Percentiles rank a stretch among this genome's conserved stretches.
phyloP scores from a whole-genome alignment of 768 basidiomycete species.

The Lentinula boryana region DNA sequence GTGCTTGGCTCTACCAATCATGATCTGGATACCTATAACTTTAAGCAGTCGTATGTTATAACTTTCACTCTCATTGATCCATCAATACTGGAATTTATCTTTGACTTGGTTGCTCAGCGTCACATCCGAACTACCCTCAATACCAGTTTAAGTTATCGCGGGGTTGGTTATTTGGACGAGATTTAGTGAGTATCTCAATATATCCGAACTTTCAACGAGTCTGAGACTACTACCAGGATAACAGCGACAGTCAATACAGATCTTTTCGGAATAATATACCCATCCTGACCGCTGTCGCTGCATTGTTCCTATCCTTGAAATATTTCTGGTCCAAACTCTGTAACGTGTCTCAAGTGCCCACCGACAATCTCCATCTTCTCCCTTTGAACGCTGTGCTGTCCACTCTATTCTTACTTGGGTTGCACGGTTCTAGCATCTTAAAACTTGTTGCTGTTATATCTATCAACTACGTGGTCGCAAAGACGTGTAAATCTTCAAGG shows the following conservation, averaged over 20 bases:
- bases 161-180: constrained; percentile 81
- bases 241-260: constrained; percentile 87
- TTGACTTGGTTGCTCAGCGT: constrained; percentile 33
- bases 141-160: constrained; percentile 53
- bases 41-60: constrained; percentile 68
- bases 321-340: constrained; percentile 35
- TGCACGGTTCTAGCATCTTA: constrained; percentile 78
- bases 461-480: constrained; percentile 63
- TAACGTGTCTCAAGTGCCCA: constrained; percentile 12
- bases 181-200: constrained; percentile 51
- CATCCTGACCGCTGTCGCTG: constrained; percentile 41
- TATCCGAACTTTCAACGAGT: background rate
- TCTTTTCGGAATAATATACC: constrained; percentile 80
- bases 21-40: constrained; percentile 70
- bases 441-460: constrained; percentile 73
- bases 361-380: constrained; percentile 29
- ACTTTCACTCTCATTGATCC: background rate
- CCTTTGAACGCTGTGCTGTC: constrained; percentile 43
- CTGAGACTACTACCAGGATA: constrained; percentile 56
- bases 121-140: constrained; percentile 66
- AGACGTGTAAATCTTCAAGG: constrained; percentile 33
- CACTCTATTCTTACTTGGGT: constrained; percentile 60
- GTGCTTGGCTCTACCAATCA: constrained; percentile 55
- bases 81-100: constrained; percentile 3
- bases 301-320: constrained; percentile 53